Evolutionary conservation across 2,329 filamentous ascomycete genomes (phyloP).

Genomic region (Colletotrichum eremochloae): DNA sequence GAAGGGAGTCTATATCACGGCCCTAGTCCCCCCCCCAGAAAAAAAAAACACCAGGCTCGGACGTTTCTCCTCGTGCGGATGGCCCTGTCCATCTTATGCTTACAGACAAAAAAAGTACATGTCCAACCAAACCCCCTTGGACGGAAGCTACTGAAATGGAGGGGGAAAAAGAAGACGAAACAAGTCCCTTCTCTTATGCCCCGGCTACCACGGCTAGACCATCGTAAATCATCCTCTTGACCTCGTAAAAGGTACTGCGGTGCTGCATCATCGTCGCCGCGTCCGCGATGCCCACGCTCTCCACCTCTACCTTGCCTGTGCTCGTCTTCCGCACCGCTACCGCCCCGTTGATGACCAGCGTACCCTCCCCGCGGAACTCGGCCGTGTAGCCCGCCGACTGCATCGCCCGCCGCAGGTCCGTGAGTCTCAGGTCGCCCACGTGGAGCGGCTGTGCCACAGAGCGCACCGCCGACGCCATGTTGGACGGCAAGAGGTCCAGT

Average conservation of each 20-base stretch:
- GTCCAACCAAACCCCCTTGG: slow-evolving; percentile 2
- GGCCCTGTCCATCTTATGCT: slow-evolving; percentile 10
- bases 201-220: slow-evolving; percentile 87
- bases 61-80: background rate
- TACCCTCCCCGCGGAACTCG: slow-evolving; percentile 94
- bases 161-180: background rate
- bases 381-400: slow-evolving; percentile 85
- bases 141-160: background rate
- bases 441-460: slow-evolving; percentile 89
- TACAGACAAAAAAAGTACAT: slow-evolving; percentile 16
- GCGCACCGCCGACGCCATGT: slow-evolving; percentile 78
- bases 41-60: background rate
- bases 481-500: slow-evolving; percentile 67
- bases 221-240: slow-evolving; percentile 93
- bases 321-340: slow-evolving; percentile 91
- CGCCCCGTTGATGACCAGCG: slow-evolving; percentile 86
- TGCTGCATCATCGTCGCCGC: slow-evolving; percentile 57
- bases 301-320: slow-evolving; percentile 89
- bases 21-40: background rate
- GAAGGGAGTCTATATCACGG: background rate
- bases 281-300: slow-evolving; percentile 73
- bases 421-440: slow-evolving; percentile 91
- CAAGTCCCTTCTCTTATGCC: slow-evolving; percentile 10
- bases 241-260: slow-evolving; percentile 83
- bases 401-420: slow-evolving; percentile 88